Conservation (phyloP, 2,329 filamentous ascomycete genomes). For the Mycogone perniciosa region DNA sequence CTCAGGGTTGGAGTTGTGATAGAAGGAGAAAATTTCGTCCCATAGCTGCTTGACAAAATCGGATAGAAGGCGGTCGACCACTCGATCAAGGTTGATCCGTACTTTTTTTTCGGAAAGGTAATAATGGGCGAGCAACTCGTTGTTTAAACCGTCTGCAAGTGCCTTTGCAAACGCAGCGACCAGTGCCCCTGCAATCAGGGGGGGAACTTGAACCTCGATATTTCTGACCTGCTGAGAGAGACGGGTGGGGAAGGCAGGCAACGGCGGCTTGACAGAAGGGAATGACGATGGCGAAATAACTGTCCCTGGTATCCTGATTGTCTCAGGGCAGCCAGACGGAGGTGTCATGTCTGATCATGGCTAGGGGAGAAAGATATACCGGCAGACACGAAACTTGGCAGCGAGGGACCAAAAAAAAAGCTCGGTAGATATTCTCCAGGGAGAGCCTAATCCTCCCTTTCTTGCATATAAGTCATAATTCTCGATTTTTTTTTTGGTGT, state of each 20-base stretch:
- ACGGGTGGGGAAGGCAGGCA: constrained; percentile 25
- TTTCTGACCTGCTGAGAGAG: constrained; percentile 24
- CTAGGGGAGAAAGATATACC: constrained; percentile 3
- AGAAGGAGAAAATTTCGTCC: constrained; percentile 32
- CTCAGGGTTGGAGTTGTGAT: constrained; percentile 21
- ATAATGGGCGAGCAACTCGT: constrained; percentile 33
- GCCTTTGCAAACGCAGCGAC: constrained; percentile 29
- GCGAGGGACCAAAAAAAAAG: background rate
- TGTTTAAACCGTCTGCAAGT: constrained; percentile 28
- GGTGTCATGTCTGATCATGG: constrained; percentile 27
- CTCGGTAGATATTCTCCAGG: background rate
- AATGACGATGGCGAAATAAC: constrained; percentile 9
- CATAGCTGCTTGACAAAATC: constrained; percentile 28
- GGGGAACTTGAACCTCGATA: constrained; percentile 29
- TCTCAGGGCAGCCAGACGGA: constrained; percentile 22
- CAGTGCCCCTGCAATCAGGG: constrained; percentile 30
- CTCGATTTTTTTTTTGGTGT: background rate
- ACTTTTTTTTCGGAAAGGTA: constrained; percentile 29
- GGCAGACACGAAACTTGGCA: background rate
- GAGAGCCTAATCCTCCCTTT: background rate
- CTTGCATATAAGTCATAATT: background rate
- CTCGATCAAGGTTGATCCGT: constrained; percentile 29
- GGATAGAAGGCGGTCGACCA: constrained; percentile 29
- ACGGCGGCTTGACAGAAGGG: constrained; percentile 24
- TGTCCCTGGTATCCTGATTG: constrained; percentile 18